phyloP scores from a whole-genome alignment of 2,329 filamentous ascomycete species.

The Fusarium heterosporum region DNA sequence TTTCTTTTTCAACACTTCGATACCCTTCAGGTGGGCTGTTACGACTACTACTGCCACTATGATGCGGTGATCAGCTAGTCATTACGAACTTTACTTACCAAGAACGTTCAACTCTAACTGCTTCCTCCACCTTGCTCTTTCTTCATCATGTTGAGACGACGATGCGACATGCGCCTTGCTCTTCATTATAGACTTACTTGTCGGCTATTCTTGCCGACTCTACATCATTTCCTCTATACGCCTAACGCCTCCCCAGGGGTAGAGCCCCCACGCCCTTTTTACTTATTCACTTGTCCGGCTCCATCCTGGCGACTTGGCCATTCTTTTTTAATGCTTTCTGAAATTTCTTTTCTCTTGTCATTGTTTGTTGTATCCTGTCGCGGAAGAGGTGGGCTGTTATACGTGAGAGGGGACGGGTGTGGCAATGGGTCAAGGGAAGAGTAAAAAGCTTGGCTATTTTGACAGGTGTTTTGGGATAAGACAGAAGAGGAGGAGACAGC shows the following conservation, averaged over 20 bases:
- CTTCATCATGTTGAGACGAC: constrained; percentile 40
- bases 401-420: constrained; percentile 41
- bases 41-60: constrained; percentile 40
- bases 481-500: constrained; percentile 1
- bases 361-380: constrained; percentile 39
- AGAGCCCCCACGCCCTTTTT: constrained; percentile 42
- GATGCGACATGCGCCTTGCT: constrained; percentile 39
- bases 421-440: constrained; percentile 31
- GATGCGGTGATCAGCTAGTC: constrained; percentile 34
- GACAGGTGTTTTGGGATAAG: constrained; percentile 32
- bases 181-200: constrained; percentile 47
- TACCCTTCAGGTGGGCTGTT: constrained; percentile 51
- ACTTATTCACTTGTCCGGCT: constrained; percentile 41
- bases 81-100: constrained; percentile 24
- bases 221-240: constrained; percentile 35
- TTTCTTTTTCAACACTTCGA: constrained; percentile 49
- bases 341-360: constrained; percentile 38
- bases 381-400: constrained; percentile 25
- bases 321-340: constrained; percentile 45
- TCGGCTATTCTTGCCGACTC: constrained; percentile 29
- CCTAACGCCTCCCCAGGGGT: constrained; percentile 45
- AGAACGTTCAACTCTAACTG: constrained; percentile 43
- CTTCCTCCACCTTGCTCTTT: constrained; percentile 37
- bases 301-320: constrained; percentile 48
- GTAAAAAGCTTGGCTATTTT: constrained; percentile 38